Percentiles rank a stretch among this genome's conserved stretches.
These are phyloP conservation scores for Spergularia bocconei DNA, from an alignment of 148 eudicot genomes.

Conservation along the genomic window DNA sequence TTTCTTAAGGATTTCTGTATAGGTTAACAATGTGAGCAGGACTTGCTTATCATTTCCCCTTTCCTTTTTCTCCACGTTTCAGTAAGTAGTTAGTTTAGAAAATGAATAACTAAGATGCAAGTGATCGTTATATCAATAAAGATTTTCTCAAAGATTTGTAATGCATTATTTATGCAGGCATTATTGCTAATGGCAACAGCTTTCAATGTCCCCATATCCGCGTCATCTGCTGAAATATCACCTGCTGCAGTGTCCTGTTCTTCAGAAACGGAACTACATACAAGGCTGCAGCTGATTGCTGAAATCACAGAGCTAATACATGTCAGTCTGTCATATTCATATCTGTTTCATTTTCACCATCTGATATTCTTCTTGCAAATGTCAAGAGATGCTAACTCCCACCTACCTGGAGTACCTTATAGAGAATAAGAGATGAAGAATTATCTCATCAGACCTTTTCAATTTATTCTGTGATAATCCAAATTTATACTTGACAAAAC, in stretches of 20 bases:
- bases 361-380: neutral
- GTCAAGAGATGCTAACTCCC: neutral
- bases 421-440: neutral
- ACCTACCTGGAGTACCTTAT: neutral
- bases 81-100: neutral
- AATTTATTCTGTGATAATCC: neutral
- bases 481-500: neutral
- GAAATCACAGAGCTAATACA: conserved; percentile 89
- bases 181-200: conserved; percentile 80
- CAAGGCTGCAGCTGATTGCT: conserved; percentile 65
- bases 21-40: conserved; percentile 5
- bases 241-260: conserved; percentile 29
- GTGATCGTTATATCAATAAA: neutral
- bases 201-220: conserved; percentile 40
- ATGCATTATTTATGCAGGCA: conserved; percentile 40
- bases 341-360: neutral
- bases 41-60: conserved; percentile 2
- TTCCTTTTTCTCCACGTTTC: neutral
- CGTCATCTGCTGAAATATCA: conserved; percentile 26
- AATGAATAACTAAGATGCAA: neutral
- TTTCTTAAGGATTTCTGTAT: conserved; percentile 8
- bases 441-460: neutral
- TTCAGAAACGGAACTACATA: conserved; percentile 47
- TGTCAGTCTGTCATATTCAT: conserved; percentile 36
- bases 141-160: neutral